These are phyloP conservation scores for Colletotrichum limetticola DNA, from an alignment of 2,329 filamentous ascomycete species.

Conservation along the genomic window DNA sequence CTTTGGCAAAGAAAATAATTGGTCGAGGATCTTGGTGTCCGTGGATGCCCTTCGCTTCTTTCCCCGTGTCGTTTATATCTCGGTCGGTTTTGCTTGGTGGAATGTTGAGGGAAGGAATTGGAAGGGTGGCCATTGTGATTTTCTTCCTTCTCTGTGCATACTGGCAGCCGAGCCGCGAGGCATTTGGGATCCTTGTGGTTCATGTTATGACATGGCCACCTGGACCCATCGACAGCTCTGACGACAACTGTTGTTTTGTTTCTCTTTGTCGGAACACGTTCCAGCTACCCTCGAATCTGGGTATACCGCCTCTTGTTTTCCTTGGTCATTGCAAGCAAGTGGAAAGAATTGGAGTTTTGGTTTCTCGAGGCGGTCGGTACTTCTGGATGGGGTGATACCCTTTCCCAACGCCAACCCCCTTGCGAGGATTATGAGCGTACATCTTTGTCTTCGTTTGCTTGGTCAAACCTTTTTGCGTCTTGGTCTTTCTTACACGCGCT, in stretches of 20 bases:
- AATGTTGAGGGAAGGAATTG: background rate
- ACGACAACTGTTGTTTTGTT: background rate
- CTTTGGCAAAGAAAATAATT: background rate
- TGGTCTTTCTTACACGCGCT: background rate
- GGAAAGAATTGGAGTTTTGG: background rate
- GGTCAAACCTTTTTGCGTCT: background rate
- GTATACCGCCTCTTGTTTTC: background rate
- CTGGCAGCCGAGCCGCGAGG: background rate
- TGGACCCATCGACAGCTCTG: background rate
- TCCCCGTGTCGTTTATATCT: conserved; percentile 23
- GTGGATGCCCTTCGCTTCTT: conserved; percentile 3
- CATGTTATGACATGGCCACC: background rate
- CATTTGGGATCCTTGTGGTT: background rate
- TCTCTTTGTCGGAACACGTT: background rate
- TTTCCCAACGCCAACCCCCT: background rate
- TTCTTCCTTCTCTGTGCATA: conserved; percentile 13
- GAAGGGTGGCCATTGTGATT: background rate
- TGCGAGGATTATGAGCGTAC: background rate
- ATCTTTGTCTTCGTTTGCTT: background rate
- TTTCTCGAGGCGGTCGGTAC: background rate
- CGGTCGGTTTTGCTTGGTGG: conserved; percentile 5
- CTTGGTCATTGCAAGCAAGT: background rate
- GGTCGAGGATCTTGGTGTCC: conserved; percentile 5
- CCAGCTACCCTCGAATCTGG: background rate
- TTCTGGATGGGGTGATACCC: background rate